Conservation (phyloP, 768 basidiomycete genomes). For the Dendrothele bispora region DNA sequence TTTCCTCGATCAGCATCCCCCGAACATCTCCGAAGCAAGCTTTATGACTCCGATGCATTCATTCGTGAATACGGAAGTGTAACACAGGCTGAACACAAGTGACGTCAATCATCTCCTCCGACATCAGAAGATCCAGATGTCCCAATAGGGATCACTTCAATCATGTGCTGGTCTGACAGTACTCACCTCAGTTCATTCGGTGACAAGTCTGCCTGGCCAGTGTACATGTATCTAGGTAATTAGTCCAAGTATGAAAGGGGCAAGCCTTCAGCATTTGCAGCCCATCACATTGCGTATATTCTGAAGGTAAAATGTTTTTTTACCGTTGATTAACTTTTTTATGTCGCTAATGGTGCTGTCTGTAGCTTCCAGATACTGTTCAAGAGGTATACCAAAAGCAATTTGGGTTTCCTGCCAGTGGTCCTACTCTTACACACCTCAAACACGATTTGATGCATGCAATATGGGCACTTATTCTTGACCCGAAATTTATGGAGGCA, state of each 20-base stretch:
- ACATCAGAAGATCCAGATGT: no score
- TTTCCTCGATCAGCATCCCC: neutral
- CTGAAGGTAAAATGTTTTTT: conserved; percentile 25
- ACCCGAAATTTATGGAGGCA: conserved; percentile 24
- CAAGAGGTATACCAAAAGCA: conserved; percentile 18
- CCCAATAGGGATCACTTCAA: conserved; percentile 22
- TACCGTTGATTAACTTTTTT: neutral
- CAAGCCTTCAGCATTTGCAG: conserved; percentile 25
- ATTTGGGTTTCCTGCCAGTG: conserved; percentile 3
- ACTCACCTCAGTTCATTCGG: conserved; percentile 38
- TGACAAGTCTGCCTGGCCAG: conserved; percentile 34
- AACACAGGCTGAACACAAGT: conserved; percentile 12
- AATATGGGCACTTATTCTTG: conserved; percentile 24
- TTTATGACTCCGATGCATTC: conserved; percentile 21
- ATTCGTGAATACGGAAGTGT: conserved; percentile 16
- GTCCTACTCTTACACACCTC: conserved; percentile 28
- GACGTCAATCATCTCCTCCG: conserved; percentile 10
- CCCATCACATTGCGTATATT: conserved; percentile 40
- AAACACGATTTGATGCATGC: conserved; percentile 30
- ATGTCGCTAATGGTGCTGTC: no score
- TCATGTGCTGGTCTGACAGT: conserved; percentile 34
- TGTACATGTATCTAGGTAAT: conserved; percentile 38
- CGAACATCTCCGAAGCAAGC: conserved; percentile 11
- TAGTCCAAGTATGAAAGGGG: conserved; percentile 35
- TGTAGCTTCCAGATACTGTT: conserved; percentile 29